Base-by-base conservation (phyloP, 306 rosid genomes). In the Castanea mollissima region DNA sequence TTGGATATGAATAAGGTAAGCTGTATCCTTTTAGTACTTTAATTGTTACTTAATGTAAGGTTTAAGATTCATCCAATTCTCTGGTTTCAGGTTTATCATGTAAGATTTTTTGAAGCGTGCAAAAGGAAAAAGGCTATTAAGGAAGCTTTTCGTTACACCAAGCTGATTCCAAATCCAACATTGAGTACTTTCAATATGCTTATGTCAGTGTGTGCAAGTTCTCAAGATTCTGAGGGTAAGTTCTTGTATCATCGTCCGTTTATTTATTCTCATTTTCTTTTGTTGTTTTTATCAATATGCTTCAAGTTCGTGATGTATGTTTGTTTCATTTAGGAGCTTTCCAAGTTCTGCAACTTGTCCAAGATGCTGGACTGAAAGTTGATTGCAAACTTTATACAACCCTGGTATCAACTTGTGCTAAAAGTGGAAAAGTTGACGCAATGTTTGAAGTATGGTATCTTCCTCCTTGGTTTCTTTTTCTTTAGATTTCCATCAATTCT, bases 321-420 rank as follows among this genome's bases (percentile, higher is more conserved):
- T 19, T 83, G 80, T 69, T 81, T 63, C 80, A 73, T 82, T 77
- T 87, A 95, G 99, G 93, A 83, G 99, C 98, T 79, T 95, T 95
- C 88, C 90, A 89, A 80, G 97, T 88, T 83, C 83, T 91, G 91
- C 83, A 79, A 81, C 97, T 92, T 83, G 89, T 90, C 83, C 91
- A 89, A 87, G 92, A 86, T 75, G 93, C 96, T 84, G 91, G 88
- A 83, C 86, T 89, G 55, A 88, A 86, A 84, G 92, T 91, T 46
- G 99, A 95, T 81, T 95, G 98, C 89, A 91, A 91, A 88, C 96
- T 95, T 77, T 95, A 95, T 84, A 95, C 99, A 69, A 95, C 97
- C 87, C 83, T 95, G 84, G 91, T 95, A 85, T 93, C 97, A 85
- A 86, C 98, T 72, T 91, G 98, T 81, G 98, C 86, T 51, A 95